phyloP scores from a whole-genome alignment of 345 rosid species.

The Mercurialis annua region DNA sequence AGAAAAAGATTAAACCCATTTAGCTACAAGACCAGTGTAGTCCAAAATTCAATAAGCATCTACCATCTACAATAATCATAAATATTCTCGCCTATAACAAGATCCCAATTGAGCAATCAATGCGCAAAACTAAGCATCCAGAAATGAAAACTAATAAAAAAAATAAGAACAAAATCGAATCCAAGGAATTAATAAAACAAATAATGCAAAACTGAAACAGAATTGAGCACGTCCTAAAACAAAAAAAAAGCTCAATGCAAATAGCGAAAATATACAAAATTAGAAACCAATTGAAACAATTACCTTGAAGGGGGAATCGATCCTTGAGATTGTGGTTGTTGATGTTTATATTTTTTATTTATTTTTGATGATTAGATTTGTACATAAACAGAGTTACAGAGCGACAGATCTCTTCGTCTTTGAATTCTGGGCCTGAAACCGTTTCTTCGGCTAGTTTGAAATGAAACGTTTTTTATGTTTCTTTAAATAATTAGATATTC shows the following conservation, averaged over 20 bases:
- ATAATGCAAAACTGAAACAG: not conserved
- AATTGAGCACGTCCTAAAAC: not conserved
- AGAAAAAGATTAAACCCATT: not conserved
- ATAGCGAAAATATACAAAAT: not conserved
- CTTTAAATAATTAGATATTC: too few relatives aligned
- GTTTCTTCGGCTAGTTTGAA: not conserved
- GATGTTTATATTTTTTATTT: not conserved
- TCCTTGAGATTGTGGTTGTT: not conserved
- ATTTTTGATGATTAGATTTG: not conserved
- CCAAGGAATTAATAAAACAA: not conserved
- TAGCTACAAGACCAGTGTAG: not conserved
- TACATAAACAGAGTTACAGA: not conserved
- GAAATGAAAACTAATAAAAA: not conserved
- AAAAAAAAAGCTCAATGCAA: not conserved
- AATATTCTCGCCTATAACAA: not conserved
- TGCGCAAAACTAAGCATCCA: not conserved
- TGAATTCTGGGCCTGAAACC: not conserved
- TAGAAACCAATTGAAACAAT: not conserved
- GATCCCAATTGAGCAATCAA: not conserved
- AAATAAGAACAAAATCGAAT: not conserved
- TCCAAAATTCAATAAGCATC: not conserved
- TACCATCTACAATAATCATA: not conserved
- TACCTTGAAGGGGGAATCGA: constrained; percentile 5
- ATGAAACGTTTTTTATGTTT: constrained; percentile 4
- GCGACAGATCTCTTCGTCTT: constrained; percentile 5